phyloP scores from a whole-genome alignment of 2,329 filamentous ascomycete genomes.

The Stenocarpella maydis region DNA sequence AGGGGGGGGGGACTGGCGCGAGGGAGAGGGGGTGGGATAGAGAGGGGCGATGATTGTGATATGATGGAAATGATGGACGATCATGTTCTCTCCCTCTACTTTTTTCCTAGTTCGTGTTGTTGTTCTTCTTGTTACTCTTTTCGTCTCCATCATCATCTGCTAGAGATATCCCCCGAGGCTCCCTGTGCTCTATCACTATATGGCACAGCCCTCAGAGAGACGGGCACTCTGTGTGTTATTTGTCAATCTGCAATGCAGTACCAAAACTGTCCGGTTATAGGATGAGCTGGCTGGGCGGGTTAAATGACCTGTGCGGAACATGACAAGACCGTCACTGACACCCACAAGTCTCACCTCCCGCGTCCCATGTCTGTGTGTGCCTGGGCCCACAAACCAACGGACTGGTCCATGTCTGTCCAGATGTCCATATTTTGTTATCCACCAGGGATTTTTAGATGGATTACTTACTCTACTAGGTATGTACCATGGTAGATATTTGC shows the following conservation, averaged over 20 bases:
- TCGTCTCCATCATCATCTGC: not conserved
- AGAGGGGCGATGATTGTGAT: conserved; percentile 18
- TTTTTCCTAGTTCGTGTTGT: not conserved
- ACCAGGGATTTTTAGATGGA: too few relatives aligned
- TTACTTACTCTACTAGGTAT: too few relatives aligned
- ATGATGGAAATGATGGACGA: conserved; percentile 33
- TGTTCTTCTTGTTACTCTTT: too few relatives aligned
- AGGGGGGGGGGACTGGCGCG: not conserved
- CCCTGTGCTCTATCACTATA: too few relatives aligned
- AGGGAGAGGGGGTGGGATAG: not conserved
- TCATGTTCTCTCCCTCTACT: conserved; percentile 6
- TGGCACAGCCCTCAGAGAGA: not conserved
- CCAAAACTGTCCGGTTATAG: not conserved
- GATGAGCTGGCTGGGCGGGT: conserved; percentile 10
- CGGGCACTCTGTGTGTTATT: not conserved
- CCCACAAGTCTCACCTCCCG: too few relatives aligned
- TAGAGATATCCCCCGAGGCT: too few relatives aligned
- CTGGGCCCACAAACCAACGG: conserved; percentile 21
- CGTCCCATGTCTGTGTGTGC: conserved; percentile 14
- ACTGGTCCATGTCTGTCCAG: not conserved
- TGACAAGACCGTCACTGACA: too few relatives aligned
- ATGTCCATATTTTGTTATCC: too few relatives aligned
- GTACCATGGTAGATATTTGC: too few relatives aligned
- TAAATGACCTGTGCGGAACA: too few relatives aligned
- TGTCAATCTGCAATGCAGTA: conserved; percentile 8